Base-by-base conservation (phyloP, 805 yeast species). In the Saccharomycopsis selenospora region DNA sequence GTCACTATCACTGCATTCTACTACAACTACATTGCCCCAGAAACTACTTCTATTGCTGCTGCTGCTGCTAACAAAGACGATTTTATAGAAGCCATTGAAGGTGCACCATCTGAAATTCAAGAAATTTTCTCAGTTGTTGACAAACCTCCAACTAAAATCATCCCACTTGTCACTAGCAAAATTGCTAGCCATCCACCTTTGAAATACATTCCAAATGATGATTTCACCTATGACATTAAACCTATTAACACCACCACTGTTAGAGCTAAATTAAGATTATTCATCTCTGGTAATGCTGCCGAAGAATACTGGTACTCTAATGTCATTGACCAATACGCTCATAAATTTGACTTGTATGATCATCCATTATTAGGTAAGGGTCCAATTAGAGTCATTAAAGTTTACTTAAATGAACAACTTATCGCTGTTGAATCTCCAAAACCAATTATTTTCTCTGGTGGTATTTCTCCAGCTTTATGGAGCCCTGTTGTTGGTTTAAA, bases 281-380 rank as follows among this genome's bases (percentile, higher is more conserved):
- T 77, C 55, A 77, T 82, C 8, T 77, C 85, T n/a, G 95, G 91
- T 1, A 85, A 82, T 56, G 81, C 80, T 2, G 78, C 74, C 33
- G 95, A 87, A 63, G 95, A 87, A 61, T 83, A 84, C 58, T 87
- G 95, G 93, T 87, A 80, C 62, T 63, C 79, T 2, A 82, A 84
- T 27, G 62, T 70, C 7, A 51, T 81, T 40, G 84, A 79, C 55
- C 59, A 67, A 43, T 71, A 62, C 52, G 64, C 61, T 11, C 60
- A 66, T 29, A 55, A 56, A 13, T 77, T 76, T 52, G 57, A 56
- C 2, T 53, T 58, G 2, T 57, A 64, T 22, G 73, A 74, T 2
- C 71, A 67, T 42, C 58, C 57, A 4, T 66, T 75, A 14, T 57
- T 63, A 13, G 84, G 84, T 7, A 82, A 79, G 59, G 91, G 91